phyloP scores from a whole-genome alignment of 2,329 filamentous ascomycete species.

The Botrytis porri region DNA sequence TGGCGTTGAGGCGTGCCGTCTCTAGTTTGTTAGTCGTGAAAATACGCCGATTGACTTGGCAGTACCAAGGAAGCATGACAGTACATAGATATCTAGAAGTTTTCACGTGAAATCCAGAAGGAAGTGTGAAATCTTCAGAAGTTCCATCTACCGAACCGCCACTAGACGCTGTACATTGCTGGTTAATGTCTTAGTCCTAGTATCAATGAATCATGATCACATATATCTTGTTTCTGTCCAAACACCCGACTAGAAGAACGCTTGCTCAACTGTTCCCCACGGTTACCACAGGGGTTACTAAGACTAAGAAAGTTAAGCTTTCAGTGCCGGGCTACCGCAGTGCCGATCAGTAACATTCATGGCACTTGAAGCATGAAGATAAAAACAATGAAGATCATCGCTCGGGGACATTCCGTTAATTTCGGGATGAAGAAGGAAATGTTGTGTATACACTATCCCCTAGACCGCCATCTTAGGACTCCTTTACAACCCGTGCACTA shows the following conservation, averaged over 20 bases:
- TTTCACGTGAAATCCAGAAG: not conserved
- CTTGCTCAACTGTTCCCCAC: not conserved
- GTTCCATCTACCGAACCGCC: not conserved
- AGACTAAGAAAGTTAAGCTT: constrained; percentile 6
- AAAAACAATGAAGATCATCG: not conserved
- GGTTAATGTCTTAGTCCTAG: not conserved
- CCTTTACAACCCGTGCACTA: too few relatives aligned
- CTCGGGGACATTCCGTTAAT: constrained; percentile 1
- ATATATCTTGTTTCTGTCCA: not conserved
- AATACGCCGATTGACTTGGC: not conserved
- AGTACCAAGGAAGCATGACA: not conserved
- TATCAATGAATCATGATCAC: not conserved
- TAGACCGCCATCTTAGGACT: too few relatives aligned
- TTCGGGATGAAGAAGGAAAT: not conserved
- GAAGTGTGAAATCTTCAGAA: not conserved
- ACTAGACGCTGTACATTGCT: not conserved
- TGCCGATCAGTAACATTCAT: not conserved
- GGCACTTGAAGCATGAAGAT: not conserved
- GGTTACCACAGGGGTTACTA: not conserved
- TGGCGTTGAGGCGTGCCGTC: not conserved
- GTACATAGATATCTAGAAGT: not conserved
- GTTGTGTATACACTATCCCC: not conserved
- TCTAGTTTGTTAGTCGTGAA: not conserved
- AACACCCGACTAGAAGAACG: not conserved
- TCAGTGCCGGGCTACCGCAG: constrained; percentile 1